Percentiles rank a stretch among this genome's conserved stretches.
phyloP scores from a whole-genome alignment of 768 basidiomycete species.

The Lentinus brumalis region DNA sequence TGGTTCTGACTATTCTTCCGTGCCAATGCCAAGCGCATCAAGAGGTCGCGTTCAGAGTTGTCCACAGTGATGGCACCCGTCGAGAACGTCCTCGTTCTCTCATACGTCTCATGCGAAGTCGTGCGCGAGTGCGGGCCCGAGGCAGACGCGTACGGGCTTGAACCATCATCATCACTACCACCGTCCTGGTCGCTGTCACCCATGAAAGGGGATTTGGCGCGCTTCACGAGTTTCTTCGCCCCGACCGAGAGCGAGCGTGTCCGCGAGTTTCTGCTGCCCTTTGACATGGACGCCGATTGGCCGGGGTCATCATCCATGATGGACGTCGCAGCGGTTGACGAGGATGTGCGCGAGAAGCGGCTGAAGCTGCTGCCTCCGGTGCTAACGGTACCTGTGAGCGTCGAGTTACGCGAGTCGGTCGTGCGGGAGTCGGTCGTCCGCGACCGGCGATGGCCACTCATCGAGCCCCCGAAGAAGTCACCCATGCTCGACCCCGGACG shows the following conservation, averaged over 20 bases:
- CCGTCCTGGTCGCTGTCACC: constrained; percentile 33
- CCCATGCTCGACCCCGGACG: constrained; percentile 68
- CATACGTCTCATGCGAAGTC: constrained; percentile 31
- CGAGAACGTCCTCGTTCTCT: constrained; percentile 31
- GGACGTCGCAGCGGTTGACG: constrained; percentile 64
- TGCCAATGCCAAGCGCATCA: constrained; percentile 78
- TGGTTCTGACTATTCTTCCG: constrained; percentile 83
- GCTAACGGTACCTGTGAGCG: constrained; percentile 67
- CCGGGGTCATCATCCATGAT: constrained; percentile 64
- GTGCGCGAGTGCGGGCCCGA: constrained; percentile 27
- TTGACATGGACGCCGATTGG: constrained; percentile 23
- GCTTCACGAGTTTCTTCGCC: constrained; percentile 54
- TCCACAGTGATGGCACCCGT: constrained; percentile 44
- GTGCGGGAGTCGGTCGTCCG: constrained; percentile 76
- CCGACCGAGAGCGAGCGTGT: constrained; percentile 31
- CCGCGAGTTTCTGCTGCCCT: constrained; percentile 38
- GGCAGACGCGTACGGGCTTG: background rate
- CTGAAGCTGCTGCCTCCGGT: constrained; percentile 68
- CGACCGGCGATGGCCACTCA: constrained; percentile 65
- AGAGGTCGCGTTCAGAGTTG: constrained; percentile 75
- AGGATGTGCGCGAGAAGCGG: constrained; percentile 68
- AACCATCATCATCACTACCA: constrained; percentile 14
- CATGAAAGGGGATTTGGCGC: constrained; percentile 44
- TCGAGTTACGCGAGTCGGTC: constrained; percentile 67
- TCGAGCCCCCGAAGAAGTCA: constrained; percentile 76